These are phyloP conservation scores for Pyronema omphalodes DNA, from an alignment of 495 filamentous ascomycete genomes.

Conservation along the genomic window DNA sequence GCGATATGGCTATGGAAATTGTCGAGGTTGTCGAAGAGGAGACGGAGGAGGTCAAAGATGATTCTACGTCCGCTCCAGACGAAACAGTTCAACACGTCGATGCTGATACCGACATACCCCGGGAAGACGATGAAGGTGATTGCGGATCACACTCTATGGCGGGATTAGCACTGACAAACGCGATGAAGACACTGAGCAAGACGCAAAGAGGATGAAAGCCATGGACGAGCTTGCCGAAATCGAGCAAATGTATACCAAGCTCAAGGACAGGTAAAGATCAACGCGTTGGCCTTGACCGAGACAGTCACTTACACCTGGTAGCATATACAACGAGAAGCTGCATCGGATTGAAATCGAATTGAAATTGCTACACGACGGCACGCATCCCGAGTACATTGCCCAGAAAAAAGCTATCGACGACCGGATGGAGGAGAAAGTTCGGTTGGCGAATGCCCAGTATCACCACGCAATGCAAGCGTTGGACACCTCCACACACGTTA, in stretches of 20 bases:
- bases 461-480: conserved; percentile 54
- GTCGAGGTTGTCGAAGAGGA: conserved; percentile 7
- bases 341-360: conserved; percentile 67
- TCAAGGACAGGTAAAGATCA: conserved; percentile 59
- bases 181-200: conserved; percentile 31
- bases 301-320: conserved; percentile 22
- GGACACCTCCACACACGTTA: conserved; percentile 53
- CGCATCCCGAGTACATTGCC: conserved; percentile 73
- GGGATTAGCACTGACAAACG: conserved; percentile 27
- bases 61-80: not conserved
- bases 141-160: not conserved
- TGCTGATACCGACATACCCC: conserved; percentile 33
- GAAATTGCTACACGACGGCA: conserved; percentile 47
- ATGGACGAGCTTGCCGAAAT: conserved; percentile 60
- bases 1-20: not conserved
- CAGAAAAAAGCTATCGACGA: conserved; percentile 71
- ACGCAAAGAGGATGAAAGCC: conserved; percentile 49
- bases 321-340: conserved; percentile 72
- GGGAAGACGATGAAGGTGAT: conserved; percentile 60
- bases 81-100: conserved; percentile 16
- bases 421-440: conserved; percentile 58
- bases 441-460: conserved; percentile 50
- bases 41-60: conserved; percentile 4
- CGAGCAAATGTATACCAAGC: conserved; percentile 65
- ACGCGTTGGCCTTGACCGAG: not conserved